These are phyloP conservation scores for Xylaria telfairii DNA, from an alignment of 495 filamentous ascomycete species.

Conservation along the genomic window DNA sequence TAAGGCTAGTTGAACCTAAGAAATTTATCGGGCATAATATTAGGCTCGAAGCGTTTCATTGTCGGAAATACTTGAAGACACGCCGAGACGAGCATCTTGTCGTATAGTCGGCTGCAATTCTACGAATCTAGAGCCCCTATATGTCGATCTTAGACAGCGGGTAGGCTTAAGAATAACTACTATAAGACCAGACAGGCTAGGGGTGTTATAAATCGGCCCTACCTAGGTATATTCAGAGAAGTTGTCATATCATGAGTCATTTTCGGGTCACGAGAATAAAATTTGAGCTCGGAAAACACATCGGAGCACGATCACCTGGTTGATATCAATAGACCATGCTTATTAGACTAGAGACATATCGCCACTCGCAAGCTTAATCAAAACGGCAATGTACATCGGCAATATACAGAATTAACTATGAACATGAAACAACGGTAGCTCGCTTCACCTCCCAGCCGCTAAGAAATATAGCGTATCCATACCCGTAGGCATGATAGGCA, in stretches of 20 bases:
- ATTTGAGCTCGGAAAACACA: background rate
- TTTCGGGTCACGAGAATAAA: background rate
- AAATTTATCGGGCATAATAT: background rate
- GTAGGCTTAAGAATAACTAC: background rate
- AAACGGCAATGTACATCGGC: background rate
- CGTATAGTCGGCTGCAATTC: background rate
- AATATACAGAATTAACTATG: background rate
- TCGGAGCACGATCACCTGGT: background rate
- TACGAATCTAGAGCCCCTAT: background rate
- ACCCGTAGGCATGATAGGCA: background rate
- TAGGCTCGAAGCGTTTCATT: background rate
- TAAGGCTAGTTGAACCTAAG: background rate
- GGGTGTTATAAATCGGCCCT: background rate
- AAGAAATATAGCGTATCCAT: conserved; percentile 6
- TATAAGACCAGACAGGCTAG: background rate
- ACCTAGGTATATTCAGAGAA: background rate
- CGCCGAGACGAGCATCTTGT: background rate
- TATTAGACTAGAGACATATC: background rate
- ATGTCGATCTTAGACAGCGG: background rate
- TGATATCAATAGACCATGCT: no score
- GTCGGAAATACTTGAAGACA: background rate
- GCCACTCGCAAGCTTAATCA: background rate
- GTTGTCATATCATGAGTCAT: background rate
- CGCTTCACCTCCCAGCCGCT: background rate
- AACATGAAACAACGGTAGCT: background rate